Evolutionary conservation across 805 yeast species (phyloP), one percentile per base, ranked within the genome.

Genomic region (Cyberlindnera saturnus): DNA sequence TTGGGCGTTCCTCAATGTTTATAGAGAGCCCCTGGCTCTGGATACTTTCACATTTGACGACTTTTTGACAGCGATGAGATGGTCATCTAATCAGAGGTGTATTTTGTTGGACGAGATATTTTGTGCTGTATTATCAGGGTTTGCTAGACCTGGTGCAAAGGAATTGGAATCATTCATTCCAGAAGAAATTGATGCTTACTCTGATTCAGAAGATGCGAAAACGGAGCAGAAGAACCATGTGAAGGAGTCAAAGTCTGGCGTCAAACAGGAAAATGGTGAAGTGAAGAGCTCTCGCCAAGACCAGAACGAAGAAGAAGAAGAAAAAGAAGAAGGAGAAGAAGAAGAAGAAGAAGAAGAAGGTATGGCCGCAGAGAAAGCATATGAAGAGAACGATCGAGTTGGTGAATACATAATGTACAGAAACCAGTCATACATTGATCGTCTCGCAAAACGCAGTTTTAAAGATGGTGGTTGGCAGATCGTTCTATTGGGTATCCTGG

Each of bases 381-480:
- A 49, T 7, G 56, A 47, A 23, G 57, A 49, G 7, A 48, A 48
- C 5, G 47, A 52, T 39, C 54, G 53, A 7, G 61, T 67, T 14
- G 64, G 69, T 34, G 64, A 63, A 44, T 56, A 64, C 45, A 38
- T 85, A 52, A 77, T 80, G 44, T 75, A 78, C 60, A 69, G 82
- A 42, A 80, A 80, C 35, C 64, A 67, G 0, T 63, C 80, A 11
- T 93, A 98, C 96, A 77, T 80, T 45, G 95, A 85, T 28, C 69
- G 95, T 34, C 69, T 91, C 16, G 74, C 81, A 13, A 81, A 77
- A 43, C 77, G 96, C 42, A 75, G 76, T 49, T 93, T 86, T 61
- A 79, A 74, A 53, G 89, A 87, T 54, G 95, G 96, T 4, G 79
- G 79, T 42, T 91, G 97, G 96, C 82, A 87, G 53, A 72, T 83